Evolutionary conservation across 2,329 filamentous ascomycete species (phyloP), one percentile per base, ranked within the genome.

Genomic region (Alternaria tenuissima): DNA sequence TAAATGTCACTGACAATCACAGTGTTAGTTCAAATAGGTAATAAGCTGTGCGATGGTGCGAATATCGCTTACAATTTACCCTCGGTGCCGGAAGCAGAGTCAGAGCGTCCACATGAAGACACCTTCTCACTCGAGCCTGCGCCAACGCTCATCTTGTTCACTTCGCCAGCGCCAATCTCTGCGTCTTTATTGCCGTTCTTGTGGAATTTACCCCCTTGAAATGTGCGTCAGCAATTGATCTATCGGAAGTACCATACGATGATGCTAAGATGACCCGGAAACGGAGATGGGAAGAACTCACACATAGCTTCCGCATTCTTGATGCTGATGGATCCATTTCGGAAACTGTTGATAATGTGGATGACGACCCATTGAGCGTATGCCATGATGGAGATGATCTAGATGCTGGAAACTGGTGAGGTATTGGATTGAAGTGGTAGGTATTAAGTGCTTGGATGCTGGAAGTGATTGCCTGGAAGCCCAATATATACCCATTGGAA

Each of bases 281-380:
- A 22, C 2, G 9, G 18, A 12, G 18, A 14, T 1, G 14, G 11
- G 9, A 22, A 0, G 5, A 0, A 41, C 39, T 7, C 0, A 41
- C 39, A 41, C 39, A 41, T 41, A 11, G 18, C 39, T 41, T 41
- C n/a, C 20, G 39, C 39, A 7, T 41, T 12, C 3, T 22, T 41
- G 18, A 41, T 0, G 5, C 3, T 22, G 39, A 41, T 38, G 1
- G 3, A 0, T 38, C 34, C 34, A 38, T 1, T 38, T 14, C 39
- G 39, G 39, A 41, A 41, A 41, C 39, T 41, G 18, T 41, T 41
- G 18, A 41, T 41, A 11, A 41, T 22, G 14, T 41, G 18, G 2
- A 41, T 7, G 1, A 22, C 18, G 3, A 41, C 39, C 39, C 39
- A 41, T 11, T 41, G 39, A 14, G 39, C 9, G 1, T 41, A 41